phyloP scores from a whole-genome alignment of 306 rosid genomes.

The Ormosia semicastrata region DNA sequence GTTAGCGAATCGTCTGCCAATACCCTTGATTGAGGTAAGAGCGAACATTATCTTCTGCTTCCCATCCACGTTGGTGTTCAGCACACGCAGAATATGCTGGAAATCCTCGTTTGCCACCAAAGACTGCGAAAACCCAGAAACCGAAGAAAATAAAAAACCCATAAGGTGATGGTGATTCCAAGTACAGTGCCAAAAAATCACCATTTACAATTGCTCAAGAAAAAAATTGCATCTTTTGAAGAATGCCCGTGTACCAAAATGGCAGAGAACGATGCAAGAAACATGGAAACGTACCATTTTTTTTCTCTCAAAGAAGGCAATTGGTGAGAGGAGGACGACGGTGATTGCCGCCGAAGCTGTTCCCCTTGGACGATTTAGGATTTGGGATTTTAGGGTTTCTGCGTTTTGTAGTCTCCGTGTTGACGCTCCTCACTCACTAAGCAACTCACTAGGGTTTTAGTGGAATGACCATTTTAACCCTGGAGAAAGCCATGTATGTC shows the following conservation, averaged over 20 bases:
- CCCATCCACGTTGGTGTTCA: slow-evolving; percentile 42
- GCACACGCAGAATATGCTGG: slow-evolving; percentile 43
- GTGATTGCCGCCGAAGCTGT: not conserved
- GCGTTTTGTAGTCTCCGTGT: not conserved
- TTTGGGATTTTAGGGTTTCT: not conserved
- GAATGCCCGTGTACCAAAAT: not conserved
- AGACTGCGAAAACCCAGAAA: slow-evolving; percentile 2
- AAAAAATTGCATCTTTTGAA: not conserved
- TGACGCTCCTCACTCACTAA: not conserved
- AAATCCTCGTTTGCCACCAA: slow-evolving; percentile 41
- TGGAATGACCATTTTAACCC: not conserved
- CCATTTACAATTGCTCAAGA: not conserved
- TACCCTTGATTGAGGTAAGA: slow-evolving; percentile 37
- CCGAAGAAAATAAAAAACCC: not conserved
- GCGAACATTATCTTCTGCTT: slow-evolving; percentile 40
- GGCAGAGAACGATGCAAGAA: not conserved
- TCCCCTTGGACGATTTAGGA: not conserved
- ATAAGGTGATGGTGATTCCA: not conserved
- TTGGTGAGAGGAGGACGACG: not conserved
- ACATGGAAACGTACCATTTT: slow-evolving; percentile 6
- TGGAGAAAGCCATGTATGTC: not conserved
- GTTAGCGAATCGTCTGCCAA: slow-evolving; percentile 28
- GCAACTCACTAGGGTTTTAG: not conserved
- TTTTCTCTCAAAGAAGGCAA: not conserved
- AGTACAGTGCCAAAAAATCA: not conserved